Percentiles rank a stretch among this genome's conserved stretches.
Conservation (phyloP, 192 early-diverging fungal genomes). For the Kappamyces sp. region DNA sequence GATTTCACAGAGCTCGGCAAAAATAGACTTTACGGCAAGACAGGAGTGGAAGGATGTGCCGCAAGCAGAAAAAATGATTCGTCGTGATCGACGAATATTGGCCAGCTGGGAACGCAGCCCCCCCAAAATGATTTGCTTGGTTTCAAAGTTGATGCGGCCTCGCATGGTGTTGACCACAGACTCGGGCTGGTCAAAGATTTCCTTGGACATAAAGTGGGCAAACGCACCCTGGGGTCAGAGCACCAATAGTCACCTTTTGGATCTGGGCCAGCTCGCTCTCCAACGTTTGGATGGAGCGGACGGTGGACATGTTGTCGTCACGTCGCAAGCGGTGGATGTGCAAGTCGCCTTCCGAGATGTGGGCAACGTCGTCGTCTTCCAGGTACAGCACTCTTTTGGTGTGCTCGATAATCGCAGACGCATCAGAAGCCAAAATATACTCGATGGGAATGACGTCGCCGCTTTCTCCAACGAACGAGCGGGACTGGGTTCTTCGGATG, state of each 20-base stretch:
- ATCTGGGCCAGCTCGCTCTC: constrained; percentile 57
- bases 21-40: constrained; percentile 50
- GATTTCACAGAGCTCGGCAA: constrained; percentile 55
- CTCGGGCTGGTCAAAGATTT: constrained; percentile 60
- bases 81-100: constrained; percentile 52
- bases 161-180: constrained; percentile 64
- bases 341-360: constrained; percentile 56
- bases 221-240: constrained; percentile 34
- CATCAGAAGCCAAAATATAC: constrained; percentile 59
- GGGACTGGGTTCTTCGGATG: constrained; percentile 45
- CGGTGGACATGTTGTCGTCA: constrained; percentile 49
- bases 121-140: constrained; percentile 41
- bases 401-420: constrained; percentile 63
- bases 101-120: constrained; percentile 48
- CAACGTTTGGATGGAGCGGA: constrained; percentile 53
- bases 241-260: constrained; percentile 31
- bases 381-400: constrained; percentile 62
- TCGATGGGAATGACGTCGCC: constrained; percentile 50
- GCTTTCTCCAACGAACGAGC: constrained; percentile 54
- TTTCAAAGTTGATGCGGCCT: constrained; percentile 59
- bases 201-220: constrained; percentile 61
- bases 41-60: constrained; percentile 56
- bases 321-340: constrained; percentile 58
- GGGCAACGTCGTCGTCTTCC: constrained; percentile 63
- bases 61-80: constrained; percentile 57